phyloP scores from a whole-genome alignment of 106 monocot species.

The Apostasia ramifera region DNA sequence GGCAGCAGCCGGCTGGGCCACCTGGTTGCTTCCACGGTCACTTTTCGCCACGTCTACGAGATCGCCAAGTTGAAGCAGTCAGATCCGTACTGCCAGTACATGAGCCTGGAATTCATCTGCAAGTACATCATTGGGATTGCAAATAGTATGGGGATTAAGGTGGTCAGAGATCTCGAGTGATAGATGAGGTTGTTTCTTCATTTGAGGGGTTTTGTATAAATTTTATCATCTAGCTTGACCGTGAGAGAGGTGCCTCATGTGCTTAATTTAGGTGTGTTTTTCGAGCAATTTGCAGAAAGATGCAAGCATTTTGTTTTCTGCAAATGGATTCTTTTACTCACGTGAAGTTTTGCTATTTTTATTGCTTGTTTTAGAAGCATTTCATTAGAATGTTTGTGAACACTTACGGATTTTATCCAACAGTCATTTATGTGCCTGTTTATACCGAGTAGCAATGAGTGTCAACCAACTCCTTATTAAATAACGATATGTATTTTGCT shows the following conservation, averaged over 20 bases:
- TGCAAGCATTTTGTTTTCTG: too few species aligned
- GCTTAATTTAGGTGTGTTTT: too few species aligned
- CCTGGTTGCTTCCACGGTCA: constrained; percentile 22
- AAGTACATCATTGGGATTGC: constrained; percentile 59
- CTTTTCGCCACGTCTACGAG: constrained; percentile 52
- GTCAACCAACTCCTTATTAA: too few species aligned
- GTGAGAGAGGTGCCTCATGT: not conserved
- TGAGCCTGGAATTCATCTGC: constrained; percentile 45
- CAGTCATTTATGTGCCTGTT: too few species aligned
- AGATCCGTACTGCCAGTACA: constrained; percentile 34
- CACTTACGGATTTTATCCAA: too few species aligned
- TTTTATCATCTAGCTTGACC: not conserved
- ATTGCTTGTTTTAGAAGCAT: too few species aligned
- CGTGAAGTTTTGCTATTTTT: too few species aligned
- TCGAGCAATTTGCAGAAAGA: too few species aligned
- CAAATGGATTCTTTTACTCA: too few species aligned
- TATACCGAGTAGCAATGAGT: too few species aligned
- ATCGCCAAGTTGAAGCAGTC: constrained; percentile 55
- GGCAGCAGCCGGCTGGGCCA: constrained; percentile 49
- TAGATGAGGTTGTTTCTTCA: not conserved
- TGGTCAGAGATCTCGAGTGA: constrained; percentile 41
- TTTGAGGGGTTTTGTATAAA: not conserved
- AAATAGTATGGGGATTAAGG: constrained; percentile 46
- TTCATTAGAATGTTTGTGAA: too few species aligned
- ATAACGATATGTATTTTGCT: too few species aligned